phyloP scores from a whole-genome alignment of 129 eudicot genomes.

The Kitagawia praeruptora region DNA sequence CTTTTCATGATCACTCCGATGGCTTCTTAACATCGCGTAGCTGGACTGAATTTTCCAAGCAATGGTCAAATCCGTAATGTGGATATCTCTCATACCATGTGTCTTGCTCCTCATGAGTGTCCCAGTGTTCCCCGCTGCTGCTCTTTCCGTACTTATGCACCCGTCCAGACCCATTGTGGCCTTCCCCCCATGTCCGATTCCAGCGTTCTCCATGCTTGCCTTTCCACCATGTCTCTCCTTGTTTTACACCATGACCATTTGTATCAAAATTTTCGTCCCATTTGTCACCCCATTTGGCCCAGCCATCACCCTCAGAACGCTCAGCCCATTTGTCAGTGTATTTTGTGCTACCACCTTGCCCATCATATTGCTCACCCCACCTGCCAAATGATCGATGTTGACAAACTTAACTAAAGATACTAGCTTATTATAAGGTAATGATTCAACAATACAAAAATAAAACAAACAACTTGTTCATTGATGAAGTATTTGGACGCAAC shows the following conservation, averaged over 20 bases:
- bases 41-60: constrained; percentile 69
- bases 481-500: neutral
- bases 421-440: neutral
- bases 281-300: constrained; percentile 97
- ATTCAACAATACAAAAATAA: too few species aligned
- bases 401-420: neutral
- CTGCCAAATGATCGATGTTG: constrained; percentile 30
- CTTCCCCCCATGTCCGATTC: constrained; percentile 97
- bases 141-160: constrained; percentile 91
- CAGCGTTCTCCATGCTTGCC: constrained; percentile 79
- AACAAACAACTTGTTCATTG: too few species aligned
- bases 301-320: constrained; percentile 71
- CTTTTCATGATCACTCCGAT: constrained; percentile 35
- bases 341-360: constrained; percentile 78
- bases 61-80: constrained; percentile 74
- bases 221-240: constrained; percentile 96
- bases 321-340: constrained; percentile 98
- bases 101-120: constrained; percentile 67
- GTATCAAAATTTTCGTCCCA: constrained; percentile 84
- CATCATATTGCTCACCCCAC: constrained; percentile 95
- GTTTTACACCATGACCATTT: constrained; percentile 75
- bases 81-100: constrained; percentile 91
- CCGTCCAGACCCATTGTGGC: constrained; percentile 91
- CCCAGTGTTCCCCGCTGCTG: constrained; percentile 97
- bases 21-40: constrained; percentile 75